A percentile compares a stretch with the other conserved stretches of the same genome.
These are phyloP conservation scores for Gracilariopsis chorda DNA, from an alignment of 23 red algal species.

Conservation along the genomic window DNA sequence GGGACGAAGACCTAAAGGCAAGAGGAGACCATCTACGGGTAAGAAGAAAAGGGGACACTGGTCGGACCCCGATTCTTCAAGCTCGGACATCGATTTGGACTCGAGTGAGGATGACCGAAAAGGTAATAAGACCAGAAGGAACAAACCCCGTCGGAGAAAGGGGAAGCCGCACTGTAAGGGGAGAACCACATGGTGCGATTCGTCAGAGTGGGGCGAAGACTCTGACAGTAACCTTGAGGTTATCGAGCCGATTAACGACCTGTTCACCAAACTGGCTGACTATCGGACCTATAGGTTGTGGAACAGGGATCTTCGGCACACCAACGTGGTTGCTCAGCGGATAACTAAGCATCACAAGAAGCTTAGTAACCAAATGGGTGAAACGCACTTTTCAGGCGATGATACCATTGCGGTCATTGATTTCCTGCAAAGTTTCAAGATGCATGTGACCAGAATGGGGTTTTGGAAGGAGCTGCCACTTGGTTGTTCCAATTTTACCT, in stretches of 20 bases:
- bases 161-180: too few relatives aligned
- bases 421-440: constrained; percentile 9
- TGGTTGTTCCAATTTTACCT: constrained; percentile 5
- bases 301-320: neutral
- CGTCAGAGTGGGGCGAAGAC: too few relatives aligned
- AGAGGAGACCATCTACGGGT: too few relatives aligned
- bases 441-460: neutral
- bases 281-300: neutral
- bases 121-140: too few relatives aligned
- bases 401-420: too few relatives aligned
- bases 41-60: too few relatives aligned
- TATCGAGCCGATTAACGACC: neutral
- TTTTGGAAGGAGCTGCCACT: constrained; percentile 1
- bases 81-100: too few relatives aligned
- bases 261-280: neutral
- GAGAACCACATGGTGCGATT: too few relatives aligned
- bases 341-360: neutral
- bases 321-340: neutral
- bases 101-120: too few relatives aligned
- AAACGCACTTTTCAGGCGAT: neutral
- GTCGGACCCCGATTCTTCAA: too few relatives aligned
- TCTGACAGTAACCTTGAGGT: constrained; percentile 21
- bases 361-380: neutral
- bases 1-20: too few relatives aligned
- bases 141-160: too few relatives aligned